A percentile compares a stretch with the other conserved stretches of the same genome.
Conservation (phyloP, 2,329 filamentous ascomycete genomes). For the Clarireedia paspali region DNA sequence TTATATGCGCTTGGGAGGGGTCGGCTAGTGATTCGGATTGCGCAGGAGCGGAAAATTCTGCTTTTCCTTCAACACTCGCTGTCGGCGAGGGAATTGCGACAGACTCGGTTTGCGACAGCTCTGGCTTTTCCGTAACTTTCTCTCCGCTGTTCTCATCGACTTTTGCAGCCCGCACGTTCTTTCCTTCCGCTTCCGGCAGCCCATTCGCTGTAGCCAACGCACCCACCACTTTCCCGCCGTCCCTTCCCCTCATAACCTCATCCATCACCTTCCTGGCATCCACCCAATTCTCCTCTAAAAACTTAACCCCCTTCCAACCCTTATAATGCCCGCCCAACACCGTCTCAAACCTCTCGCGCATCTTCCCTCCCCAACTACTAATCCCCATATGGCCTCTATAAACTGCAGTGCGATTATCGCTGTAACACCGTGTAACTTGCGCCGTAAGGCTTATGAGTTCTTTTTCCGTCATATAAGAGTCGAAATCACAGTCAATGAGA, state of each 20-base stretch:
- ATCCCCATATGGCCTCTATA: conserved; percentile 68
- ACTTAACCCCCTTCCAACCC: conserved; percentile 71
- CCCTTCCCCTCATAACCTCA: conserved; percentile 53
- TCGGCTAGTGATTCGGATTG: neutral
- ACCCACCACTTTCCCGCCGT: conserved; percentile 52
- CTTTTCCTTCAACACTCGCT: neutral
- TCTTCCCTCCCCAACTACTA: conserved; percentile 66
- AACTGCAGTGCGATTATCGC: conserved; percentile 66
- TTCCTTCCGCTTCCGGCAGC: neutral
- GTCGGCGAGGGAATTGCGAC: neutral
- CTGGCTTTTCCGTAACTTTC: neutral
- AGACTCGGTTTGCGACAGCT: neutral
- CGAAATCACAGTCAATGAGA: conserved; percentile 87
- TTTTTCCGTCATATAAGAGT: conserved; percentile 79
- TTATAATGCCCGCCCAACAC: conserved; percentile 63
- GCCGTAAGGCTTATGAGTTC: conserved; percentile 76
- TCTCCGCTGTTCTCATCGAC: neutral
- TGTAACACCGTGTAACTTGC: conserved; percentile 83
- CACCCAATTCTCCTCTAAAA: conserved; percentile 68
- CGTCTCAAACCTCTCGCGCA: conserved; percentile 74
- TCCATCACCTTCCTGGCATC: conserved; percentile 58
- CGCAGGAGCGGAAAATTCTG: neutral
- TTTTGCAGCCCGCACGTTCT: neutral
- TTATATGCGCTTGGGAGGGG: neutral
- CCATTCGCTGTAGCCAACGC: conserved; percentile 17